These are phyloP conservation scores for Vanrija pseudolonga DNA, from an alignment of 1,284 basidiomycete species.

Conservation along the genomic window DNA sequence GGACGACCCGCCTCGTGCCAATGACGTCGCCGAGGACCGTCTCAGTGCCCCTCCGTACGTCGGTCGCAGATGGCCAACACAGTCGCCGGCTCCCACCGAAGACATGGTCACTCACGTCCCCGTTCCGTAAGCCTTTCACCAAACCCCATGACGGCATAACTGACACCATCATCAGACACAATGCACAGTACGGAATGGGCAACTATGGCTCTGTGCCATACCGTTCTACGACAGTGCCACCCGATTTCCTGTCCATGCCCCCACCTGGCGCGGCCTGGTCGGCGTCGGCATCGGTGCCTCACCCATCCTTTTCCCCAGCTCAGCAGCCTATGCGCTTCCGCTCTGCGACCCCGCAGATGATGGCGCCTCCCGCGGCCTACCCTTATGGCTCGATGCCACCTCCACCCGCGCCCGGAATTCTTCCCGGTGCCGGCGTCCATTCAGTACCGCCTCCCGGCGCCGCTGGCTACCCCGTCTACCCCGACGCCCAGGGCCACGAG, in stretches of 20 bases:
- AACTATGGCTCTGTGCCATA: slow-evolving; percentile 8
- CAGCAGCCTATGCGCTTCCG: slow-evolving; percentile 18
- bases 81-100: slow-evolving; percentile 11
- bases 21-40: slow-evolving; percentile 15
- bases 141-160: not conserved
- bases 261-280: slow-evolving; percentile 13
- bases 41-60: slow-evolving; percentile 16
- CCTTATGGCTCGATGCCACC: slow-evolving; percentile 18
- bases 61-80: slow-evolving; percentile 10
- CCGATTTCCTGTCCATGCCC: slow-evolving; percentile 23
- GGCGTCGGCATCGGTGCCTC: not conserved
- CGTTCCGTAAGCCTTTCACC: slow-evolving; percentile 4
- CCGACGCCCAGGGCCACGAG: not conserved
- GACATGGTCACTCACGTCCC: slow-evolving; percentile 12
- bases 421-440: not conserved
- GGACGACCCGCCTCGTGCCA: slow-evolving; percentile 22
- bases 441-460: not conserved
- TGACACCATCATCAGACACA: slow-evolving; percentile 1
- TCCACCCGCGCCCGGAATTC: slow-evolving; percentile 10
- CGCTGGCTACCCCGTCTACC: slow-evolving; percentile 1
- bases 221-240: slow-evolving; percentile 22
- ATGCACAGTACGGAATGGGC: slow-evolving; percentile 5
- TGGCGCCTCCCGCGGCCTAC: slow-evolving; percentile 1
- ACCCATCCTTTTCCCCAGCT: slow-evolving; percentile 14
- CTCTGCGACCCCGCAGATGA: slow-evolving; percentile 16